phyloP scores from a whole-genome alignment of 139 green algal genomes.

The Pedinophyceae sp. region DNA sequence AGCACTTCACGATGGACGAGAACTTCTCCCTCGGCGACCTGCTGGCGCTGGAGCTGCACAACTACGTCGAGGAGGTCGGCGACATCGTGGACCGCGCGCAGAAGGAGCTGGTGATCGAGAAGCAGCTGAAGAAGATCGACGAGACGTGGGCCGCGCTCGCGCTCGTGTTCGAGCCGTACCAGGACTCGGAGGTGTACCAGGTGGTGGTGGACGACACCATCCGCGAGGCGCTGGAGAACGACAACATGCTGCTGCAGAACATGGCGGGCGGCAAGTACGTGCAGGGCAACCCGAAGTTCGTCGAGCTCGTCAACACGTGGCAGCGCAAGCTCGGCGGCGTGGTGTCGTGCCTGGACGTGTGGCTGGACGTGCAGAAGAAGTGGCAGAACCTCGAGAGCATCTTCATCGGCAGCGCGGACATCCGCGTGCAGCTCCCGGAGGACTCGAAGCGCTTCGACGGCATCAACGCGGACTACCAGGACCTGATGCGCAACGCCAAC shows the following conservation, averaged over 20 bases:
- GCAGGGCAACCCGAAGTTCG: constrained; percentile 73
- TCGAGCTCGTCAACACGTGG: constrained; percentile 61
- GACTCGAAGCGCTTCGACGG: constrained; percentile 71
- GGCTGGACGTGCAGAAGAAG: constrained; percentile 76
- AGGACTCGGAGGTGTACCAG: constrained; percentile 20
- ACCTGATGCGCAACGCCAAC: constrained; percentile 54
- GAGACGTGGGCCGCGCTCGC: constrained; percentile 54
- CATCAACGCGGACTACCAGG: constrained; percentile 72
- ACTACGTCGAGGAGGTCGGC: constrained; percentile 60
- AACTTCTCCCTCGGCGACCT: constrained; percentile 71
- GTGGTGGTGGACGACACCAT: constrained; percentile 43
- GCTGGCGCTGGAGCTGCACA: constrained; percentile 68
- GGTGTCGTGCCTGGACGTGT: constrained; percentile 56
- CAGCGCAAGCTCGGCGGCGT: constrained; percentile 74
- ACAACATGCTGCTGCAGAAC: constrained; percentile 80
- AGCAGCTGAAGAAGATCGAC: constrained; percentile 70
- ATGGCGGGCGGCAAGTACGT: constrained; percentile 74
- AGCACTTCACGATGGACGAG: constrained; percentile 66
- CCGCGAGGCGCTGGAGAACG: constrained; percentile 64
- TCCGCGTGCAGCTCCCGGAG: constrained; percentile 78
- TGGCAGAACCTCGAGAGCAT: constrained; percentile 81
- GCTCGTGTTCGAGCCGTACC: constrained; percentile 44
- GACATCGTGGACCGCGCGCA: constrained; percentile 82
- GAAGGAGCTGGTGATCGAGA: constrained; percentile 61
- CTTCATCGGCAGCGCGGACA: constrained; percentile 72